phyloP scores from a whole-genome alignment of 768 basidiomycete genomes.

The Pulveroboletus sp. region DNA sequence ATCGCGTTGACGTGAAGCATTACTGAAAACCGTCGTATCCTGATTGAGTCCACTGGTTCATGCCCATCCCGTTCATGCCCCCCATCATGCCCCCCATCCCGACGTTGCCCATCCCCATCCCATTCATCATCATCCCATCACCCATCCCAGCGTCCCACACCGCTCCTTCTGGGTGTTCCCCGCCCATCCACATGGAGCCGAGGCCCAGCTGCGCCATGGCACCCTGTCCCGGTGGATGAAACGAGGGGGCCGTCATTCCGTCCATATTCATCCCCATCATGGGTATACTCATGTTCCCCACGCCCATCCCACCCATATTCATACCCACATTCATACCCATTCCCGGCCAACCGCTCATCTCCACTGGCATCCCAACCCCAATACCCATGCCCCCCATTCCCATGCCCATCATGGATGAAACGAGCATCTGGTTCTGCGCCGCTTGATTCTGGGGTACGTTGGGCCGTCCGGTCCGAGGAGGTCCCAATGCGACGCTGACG shows the following conservation, averaged over 20 bases:
- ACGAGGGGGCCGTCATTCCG: slow-evolving; percentile 24
- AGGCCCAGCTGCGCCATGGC: slow-evolving; percentile 21
- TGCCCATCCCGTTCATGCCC: slow-evolving; percentile 35
- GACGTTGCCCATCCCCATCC: slow-evolving; percentile 33
- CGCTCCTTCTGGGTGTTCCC: slow-evolving; percentile 27
- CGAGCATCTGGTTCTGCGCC: slow-evolving; percentile 28
- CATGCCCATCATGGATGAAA: slow-evolving; percentile 41
- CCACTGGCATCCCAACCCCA: slow-evolving; percentile 32
- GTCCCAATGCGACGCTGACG: slow-evolving; percentile 14
- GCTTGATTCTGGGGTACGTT: slow-evolving; percentile 15
- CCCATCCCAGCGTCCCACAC: slow-evolving; percentile 38
- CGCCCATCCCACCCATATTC: slow-evolving; percentile 37
- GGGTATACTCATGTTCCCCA: slow-evolving; percentile 35
- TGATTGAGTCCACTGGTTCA: slow-evolving; percentile 37
- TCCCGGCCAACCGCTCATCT: slow-evolving; percentile 30
- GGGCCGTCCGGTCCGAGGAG: slow-evolving; percentile 13
- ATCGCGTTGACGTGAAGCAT: background rate
- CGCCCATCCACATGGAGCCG: slow-evolving; percentile 34
- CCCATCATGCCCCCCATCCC: slow-evolving; percentile 32
- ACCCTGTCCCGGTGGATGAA: slow-evolving; percentile 19
- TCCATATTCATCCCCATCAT: slow-evolving; percentile 42
- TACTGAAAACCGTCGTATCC: slow-evolving; percentile 32
- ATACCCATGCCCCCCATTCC: slow-evolving; percentile 40
- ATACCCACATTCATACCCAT: slow-evolving; percentile 38
- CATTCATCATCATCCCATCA: slow-evolving; percentile 42